Percentiles rank a stretch among this genome's conserved stretches.
Conservation (phyloP, 768 basidiomycete genomes). For the Suillus occidentalis region DNA sequence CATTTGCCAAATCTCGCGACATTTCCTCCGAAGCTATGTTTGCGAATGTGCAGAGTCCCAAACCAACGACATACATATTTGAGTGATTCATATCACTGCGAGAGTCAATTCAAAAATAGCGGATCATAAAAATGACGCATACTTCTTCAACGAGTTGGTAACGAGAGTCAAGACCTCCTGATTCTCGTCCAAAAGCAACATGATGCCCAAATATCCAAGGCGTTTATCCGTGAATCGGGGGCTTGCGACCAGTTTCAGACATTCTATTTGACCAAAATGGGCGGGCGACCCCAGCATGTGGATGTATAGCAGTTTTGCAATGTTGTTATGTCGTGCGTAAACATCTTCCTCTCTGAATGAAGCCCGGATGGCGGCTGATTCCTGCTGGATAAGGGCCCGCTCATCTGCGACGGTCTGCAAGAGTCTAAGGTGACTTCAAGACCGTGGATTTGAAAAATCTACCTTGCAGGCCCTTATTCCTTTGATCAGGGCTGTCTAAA, state of each 20-base stretch:
- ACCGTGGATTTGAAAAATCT: conserved; percentile 20
- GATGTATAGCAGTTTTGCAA: conserved; percentile 97
- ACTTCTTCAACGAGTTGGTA: conserved; percentile 99
- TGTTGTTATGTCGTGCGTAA: conserved; percentile 92
- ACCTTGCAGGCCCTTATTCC: conserved; percentile 98
- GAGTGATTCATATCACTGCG: conserved; percentile 97
- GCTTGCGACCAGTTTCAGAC: conserved; percentile 90
- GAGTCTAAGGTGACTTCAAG: conserved; percentile 25
- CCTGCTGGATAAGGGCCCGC: conserved; percentile 93
- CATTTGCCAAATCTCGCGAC: conserved; percentile 96
- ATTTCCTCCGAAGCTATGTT: conserved; percentile 99
- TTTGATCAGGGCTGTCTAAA: conserved; percentile 84
- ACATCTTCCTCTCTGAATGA: conserved; percentile 98
- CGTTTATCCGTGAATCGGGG: conserved; percentile 96
- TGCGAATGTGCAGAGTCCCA: conserved; percentile 96
- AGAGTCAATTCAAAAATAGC: conserved; percentile 12
- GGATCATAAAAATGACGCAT: conserved; percentile 22
- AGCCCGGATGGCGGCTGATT: conserved; percentile 94
- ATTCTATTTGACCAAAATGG: conserved; percentile 99
- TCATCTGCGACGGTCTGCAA: conserved; percentile 95
- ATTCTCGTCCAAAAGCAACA: conserved; percentile 96
- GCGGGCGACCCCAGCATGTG: conserved; percentile 99
- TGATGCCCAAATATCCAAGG: conserved; percentile 95
- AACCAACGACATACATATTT: conserved; percentile 97
- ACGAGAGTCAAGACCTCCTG: conserved; percentile 97